A percentile compares a stretch with the other conserved stretches of the same genome.
These are phyloP conservation scores for Volvariella volvacea DNA, from an alignment of 1,284 basidiomycete genomes.

Conservation along the genomic window DNA sequence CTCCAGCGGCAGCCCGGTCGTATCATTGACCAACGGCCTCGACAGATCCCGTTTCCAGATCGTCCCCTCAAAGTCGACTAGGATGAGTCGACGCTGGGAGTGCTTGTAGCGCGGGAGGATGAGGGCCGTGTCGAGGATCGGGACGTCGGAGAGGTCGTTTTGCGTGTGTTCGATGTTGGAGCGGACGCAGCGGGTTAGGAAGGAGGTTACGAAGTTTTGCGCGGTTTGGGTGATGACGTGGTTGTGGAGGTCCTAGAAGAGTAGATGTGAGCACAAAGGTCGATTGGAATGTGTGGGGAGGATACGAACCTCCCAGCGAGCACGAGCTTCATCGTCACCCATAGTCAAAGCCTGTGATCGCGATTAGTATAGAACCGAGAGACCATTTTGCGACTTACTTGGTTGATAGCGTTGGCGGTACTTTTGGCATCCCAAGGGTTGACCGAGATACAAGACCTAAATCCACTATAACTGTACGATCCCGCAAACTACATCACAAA, in stretches of 20 bases:
- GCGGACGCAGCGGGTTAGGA: constrained; percentile 68
- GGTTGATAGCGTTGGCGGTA: constrained; percentile 70
- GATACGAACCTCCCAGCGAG: constrained; percentile 63
- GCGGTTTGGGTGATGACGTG: constrained; percentile 87
- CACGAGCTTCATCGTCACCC: constrained; percentile 62
- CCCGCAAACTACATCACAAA: constrained; percentile 72
- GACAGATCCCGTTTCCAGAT: constrained; percentile 60
- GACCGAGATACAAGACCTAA: constrained; percentile 78
- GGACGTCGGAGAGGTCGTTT: constrained; percentile 31
- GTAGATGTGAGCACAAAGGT: background rate
- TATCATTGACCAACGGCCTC: constrained; percentile 28
- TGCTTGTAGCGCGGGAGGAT: constrained; percentile 59
- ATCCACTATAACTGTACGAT: constrained; percentile 79
- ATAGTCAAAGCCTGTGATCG: constrained; percentile 64
- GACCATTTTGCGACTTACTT: constrained; percentile 17
- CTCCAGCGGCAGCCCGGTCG: constrained; percentile 35
- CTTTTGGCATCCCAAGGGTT: constrained; percentile 78
- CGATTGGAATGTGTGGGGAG: background rate
- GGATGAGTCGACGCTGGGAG: constrained; percentile 56
- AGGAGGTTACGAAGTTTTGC: constrained; percentile 76
- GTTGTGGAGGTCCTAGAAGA: constrained; percentile 61
- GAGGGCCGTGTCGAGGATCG: constrained; percentile 42
- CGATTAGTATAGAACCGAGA: constrained; percentile 8
- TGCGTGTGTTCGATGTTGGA: constrained; percentile 61
- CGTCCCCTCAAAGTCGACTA: constrained; percentile 79